Evolutionary conservation across 2,329 filamentous ascomycete species (phyloP), one percentile per base, ranked within the genome.

Genomic region (Aspergillus candidus): DNA sequence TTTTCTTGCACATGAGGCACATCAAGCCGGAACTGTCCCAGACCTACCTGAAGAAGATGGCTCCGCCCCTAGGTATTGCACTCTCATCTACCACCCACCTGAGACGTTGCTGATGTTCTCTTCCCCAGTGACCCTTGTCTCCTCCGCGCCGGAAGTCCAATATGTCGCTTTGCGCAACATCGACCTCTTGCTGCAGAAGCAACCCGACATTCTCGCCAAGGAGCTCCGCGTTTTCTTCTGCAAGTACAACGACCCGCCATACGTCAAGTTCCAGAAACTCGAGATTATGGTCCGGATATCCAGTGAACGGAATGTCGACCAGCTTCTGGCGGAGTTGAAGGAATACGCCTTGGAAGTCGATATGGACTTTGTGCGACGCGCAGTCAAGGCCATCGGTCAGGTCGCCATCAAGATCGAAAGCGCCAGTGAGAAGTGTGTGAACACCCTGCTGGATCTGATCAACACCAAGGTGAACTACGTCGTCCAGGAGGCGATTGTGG

Each of bases 261-360:
- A 98, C 65, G 83, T 98, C 59, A 98, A 98, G 69, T 82, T 98
- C 48, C 86, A 95, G 63, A 98, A 98, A 65, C 79, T 98, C 39
- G 93, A 98, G 65, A 97, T 97, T 51, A 97, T 98, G 93, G 91
- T 98, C 38, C 84, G 93, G 67, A 97, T 98, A 82, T 88, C 91
- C 49, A 97, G 96, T 70, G 90, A 96, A 56, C 86, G 84, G 63
- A 98, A 97, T 62, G 91, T 91, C 48, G 93, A 98, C 61, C 93
- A 97, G 63, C 76, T 98, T 18, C 74, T 98, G 12, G 86, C 90
- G 10, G 93, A 98, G 66, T 67, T 98, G 61, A 97, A 95, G 68
- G 93, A 98, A 67, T 98, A 98, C 59, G 93, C 93, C 6, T 75
- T 97, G 56, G 93, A 98, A 73, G 91, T 98, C 30, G 93, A 98